Evolutionary conservation across 2,329 filamentous ascomycete genomes (phyloP), one percentile per base, ranked within the genome.

Genomic region (Beauveria rudraprayagi): DNA sequence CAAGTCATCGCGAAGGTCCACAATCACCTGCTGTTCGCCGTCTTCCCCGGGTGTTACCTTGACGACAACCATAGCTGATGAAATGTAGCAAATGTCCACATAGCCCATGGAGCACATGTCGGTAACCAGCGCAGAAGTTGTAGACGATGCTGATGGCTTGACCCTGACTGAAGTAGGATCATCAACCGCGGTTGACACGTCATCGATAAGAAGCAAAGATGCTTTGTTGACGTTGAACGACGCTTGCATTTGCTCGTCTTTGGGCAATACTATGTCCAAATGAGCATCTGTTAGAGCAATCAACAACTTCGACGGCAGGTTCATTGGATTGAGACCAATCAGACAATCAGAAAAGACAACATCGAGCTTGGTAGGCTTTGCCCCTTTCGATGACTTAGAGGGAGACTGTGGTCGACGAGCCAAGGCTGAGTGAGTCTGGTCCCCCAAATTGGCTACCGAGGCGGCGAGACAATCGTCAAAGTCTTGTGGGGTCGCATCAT

Each of bases 81-180:
- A 95, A 50, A 97, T 89, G 54, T 90, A 91, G 67, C 90, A 92
- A 40, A 99, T 85, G 48, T 91, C 88, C 7, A 96, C 91, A 69
- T 87, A 99, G 0, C 94, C 94, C 66, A 82, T 79, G 7, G 82
- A 76, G 59, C 85, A 83, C 60, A 88, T 73, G 44, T 82, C 79
- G 3, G 76, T 70, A n/a, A 85, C 78, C 66, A 86, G 83, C 5
- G 76, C 74, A 3, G 79, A 80, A 11, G 76, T 73, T 6, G 74
- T 71, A 3, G 73, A 70, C 0, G 71, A 65, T 16, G 67, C 66
- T 16, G 72, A 69, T n/a, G 66, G 67, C 19, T 67, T 65, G 14
- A 67, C 60, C 9, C 50, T 64, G 10, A 61, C 46, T 1, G 66
- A 54, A 2, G 65, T 28, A 11, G 64, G 62, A 3, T 63, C 63